Conservation (phyloP, 75 land plant genomes). For the Picea glauca region DNA sequence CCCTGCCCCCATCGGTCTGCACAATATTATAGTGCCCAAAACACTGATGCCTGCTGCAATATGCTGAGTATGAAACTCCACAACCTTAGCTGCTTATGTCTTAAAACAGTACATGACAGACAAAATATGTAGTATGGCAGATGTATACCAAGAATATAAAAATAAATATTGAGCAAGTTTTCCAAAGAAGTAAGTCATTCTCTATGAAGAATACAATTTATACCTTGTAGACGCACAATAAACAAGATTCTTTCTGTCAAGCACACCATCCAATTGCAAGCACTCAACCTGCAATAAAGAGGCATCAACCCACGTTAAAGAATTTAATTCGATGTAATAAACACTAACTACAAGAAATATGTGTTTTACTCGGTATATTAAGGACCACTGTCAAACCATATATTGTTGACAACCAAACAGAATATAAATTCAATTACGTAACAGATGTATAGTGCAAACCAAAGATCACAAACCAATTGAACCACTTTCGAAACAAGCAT, state of each 20-base stretch:
- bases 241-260: slow-evolving; percentile 85
- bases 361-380: background rate
- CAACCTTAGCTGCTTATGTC: background rate
- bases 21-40: background rate
- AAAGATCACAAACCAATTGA: background rate
- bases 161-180: background rate
- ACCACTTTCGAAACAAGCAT: background rate
- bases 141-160: background rate
- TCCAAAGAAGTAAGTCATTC: no score
- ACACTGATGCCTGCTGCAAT: background rate
- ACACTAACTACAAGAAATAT: background rate
- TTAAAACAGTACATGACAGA: background rate
- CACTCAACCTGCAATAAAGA: slow-evolving; percentile 68
- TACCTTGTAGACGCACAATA: slow-evolving; percentile 99
- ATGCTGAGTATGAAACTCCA: background rate
- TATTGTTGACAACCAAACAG: background rate
- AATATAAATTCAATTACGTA: background rate
- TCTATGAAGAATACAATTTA: background rate
- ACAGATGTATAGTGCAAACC: background rate
- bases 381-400: background rate
- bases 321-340: background rate
- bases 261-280: slow-evolving; percentile 84
- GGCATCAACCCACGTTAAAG: background rate
- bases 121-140: background rate
- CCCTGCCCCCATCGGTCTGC: background rate